Conservation (phyloP, 768 basidiomycete species). For the Suillus subluteus region DNA sequence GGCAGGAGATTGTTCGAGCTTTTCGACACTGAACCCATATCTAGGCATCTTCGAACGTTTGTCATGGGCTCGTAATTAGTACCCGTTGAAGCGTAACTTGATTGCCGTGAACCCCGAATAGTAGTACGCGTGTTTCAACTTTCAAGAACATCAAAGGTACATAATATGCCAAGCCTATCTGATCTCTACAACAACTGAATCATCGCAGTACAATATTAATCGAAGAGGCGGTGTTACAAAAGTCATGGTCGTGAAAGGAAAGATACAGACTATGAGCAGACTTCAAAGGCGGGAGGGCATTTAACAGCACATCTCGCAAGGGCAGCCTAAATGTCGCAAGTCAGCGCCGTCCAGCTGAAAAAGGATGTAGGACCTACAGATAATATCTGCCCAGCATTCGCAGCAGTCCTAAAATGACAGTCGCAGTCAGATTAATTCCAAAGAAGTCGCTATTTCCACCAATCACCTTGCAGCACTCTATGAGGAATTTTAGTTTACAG, state of each 20-base stretch:
- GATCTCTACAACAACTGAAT: background rate
- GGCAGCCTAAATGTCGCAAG: slow-evolving; percentile 55
- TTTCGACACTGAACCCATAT: background rate
- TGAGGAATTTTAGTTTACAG: background rate
- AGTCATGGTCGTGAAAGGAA: background rate
- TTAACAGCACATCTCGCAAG: slow-evolving; percentile 59
- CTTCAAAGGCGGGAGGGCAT: background rate
- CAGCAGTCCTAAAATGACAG: slow-evolving; percentile 58
- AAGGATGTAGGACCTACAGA: slow-evolving; percentile 51
- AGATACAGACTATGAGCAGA: background rate
- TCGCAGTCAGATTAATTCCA: background rate
- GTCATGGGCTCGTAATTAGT: background rate
- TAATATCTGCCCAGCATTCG: slow-evolving; percentile 69
- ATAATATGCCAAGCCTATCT: background rate
- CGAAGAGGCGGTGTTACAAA: background rate
- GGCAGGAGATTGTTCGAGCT: background rate
- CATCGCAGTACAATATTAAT: background rate
- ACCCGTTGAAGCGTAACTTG: background rate
- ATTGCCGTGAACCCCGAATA: background rate
- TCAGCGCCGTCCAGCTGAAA: background rate
- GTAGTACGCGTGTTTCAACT: background rate
- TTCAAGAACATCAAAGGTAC: background rate
- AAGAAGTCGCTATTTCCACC: background rate
- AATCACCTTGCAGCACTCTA: slow-evolving; percentile 73
- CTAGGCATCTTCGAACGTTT: background rate